phyloP scores from a whole-genome alignment of 352 stramenopile species.

The Phytophthora sp. region DNA sequence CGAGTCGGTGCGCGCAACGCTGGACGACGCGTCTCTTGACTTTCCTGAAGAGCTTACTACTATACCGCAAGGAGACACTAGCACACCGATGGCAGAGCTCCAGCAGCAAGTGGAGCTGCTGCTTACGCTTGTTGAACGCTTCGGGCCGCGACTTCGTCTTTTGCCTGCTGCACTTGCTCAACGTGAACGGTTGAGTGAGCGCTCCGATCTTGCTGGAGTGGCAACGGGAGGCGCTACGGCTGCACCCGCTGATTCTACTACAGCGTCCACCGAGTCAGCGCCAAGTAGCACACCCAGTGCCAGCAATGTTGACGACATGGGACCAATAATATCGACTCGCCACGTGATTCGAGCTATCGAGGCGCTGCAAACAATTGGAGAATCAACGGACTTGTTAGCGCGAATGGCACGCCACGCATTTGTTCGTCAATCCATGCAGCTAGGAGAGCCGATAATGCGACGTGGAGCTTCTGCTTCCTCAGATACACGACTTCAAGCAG shows the following conservation, averaged over 20 bases:
- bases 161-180: conserved; percentile 49
- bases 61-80: conserved; percentile 23
- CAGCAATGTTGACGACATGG: neutral
- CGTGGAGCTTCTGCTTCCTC: neutral
- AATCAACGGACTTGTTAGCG: conserved; percentile 54
- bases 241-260: neutral
- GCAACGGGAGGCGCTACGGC: too few species aligned
- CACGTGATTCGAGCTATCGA: conserved; percentile 54
- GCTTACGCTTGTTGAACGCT: conserved; percentile 49
- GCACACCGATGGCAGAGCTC: conserved; percentile 32
- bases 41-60: conserved; percentile 27
- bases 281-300: neutral
- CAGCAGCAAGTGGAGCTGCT: conserved; percentile 62
- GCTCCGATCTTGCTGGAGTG: too few species aligned
- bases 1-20: conserved; percentile 44
- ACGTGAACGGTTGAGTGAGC: conserved; percentile 32
- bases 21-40: conserved; percentile 47
- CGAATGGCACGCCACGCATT: conserved; percentile 58
- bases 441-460: conserved; percentile 24
- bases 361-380: conserved; percentile 58
- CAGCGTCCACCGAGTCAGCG: neutral
- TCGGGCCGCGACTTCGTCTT: conserved; percentile 52
- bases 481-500: conserved; percentile 4
- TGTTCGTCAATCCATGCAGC: conserved; percentile 45
- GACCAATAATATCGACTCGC: conserved; percentile 21